Percentiles rank a stretch among this genome's conserved stretches.
Evolutionary conservation across 1,284 basidiomycete genomes (phyloP).

Genomic region (Ceratobasidium sp.): DNA sequence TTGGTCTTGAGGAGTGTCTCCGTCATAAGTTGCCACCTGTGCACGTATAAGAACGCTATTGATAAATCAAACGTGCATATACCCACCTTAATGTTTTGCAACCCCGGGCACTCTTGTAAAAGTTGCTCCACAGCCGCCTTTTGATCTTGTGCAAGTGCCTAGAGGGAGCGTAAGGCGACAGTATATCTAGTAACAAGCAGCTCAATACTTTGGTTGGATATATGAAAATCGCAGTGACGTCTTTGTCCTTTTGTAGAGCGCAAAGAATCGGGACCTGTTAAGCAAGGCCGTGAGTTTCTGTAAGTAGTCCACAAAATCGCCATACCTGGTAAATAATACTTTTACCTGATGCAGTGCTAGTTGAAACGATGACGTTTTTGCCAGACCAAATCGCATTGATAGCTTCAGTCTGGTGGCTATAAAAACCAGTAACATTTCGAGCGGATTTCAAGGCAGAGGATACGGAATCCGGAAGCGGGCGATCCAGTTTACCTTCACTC

Average conservation of each 20-base stretch:
- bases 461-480: constrained; percentile 71
- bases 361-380: constrained; percentile 88
- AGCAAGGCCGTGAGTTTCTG: neutral
- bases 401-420: constrained; percentile 83
- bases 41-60: constrained; percentile 6
- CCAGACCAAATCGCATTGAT: constrained; percentile 75
- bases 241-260: constrained; percentile 73
- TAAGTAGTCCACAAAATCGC: neutral
- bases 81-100: constrained; percentile 71
- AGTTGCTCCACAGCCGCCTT: constrained; percentile 76
- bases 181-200: neutral
- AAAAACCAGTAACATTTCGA: constrained; percentile 76
- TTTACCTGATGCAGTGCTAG: constrained; percentile 92
- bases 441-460: constrained; percentile 71
- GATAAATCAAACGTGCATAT: constrained; percentile 57
- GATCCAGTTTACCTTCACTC: constrained; percentile 65
- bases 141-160: constrained; percentile 94
- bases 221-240: constrained; percentile 83
- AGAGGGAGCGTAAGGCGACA: neutral
- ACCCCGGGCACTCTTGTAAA: constrained; percentile 70
- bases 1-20: constrained; percentile 82
- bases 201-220: constrained; percentile 85
- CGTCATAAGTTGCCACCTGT: constrained; percentile 85
- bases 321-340: constrained; percentile 88
- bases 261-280: constrained; percentile 77